phyloP scores from a whole-genome alignment of 2,329 filamentous ascomycete species.

The Cladosporium sp. region DNA sequence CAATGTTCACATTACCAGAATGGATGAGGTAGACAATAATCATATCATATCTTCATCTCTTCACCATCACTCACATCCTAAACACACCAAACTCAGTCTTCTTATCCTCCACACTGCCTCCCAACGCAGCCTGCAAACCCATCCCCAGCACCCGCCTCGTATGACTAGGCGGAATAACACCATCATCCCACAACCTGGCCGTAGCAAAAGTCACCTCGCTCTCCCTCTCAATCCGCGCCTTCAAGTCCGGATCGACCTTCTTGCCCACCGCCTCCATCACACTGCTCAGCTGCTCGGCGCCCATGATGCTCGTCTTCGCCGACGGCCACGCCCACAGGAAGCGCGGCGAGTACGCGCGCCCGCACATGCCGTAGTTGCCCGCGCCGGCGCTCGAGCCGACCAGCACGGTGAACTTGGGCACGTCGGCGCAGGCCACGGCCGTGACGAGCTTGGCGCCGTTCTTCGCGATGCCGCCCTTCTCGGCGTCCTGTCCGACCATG shows the following conservation, averaged over 20 bases:
- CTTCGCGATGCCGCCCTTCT: constrained; percentile 94
- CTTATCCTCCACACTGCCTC: constrained; percentile 36
- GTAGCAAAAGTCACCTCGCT: constrained; percentile 87
- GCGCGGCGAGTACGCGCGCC: constrained; percentile 84
- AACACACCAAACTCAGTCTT: constrained; percentile 42
- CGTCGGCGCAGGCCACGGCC: constrained; percentile 88
- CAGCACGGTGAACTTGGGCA: constrained; percentile 95
- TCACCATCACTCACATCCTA: constrained; percentile 35
- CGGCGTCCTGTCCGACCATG: constrained; percentile 93
- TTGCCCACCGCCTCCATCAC: constrained; percentile 96
- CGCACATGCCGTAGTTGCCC: constrained; percentile 98
- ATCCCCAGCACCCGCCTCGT: constrained; percentile 51
- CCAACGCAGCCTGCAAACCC: constrained; percentile 47
- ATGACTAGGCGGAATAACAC: constrained; percentile 52
- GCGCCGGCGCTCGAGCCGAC: constrained; percentile 92
- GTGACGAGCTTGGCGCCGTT: constrained; percentile 97
- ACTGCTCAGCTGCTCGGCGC: constrained; percentile 81
- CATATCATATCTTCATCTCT: background rate
- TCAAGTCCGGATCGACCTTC: constrained; percentile 75
- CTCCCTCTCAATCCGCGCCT: constrained; percentile 82
- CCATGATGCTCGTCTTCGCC: constrained; percentile 95
- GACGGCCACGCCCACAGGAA: constrained; percentile 98
- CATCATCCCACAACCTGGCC: constrained; percentile 78
- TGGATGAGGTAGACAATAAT: background rate
- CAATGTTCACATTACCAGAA: background rate